phyloP scores from a whole-genome alignment of 192 early-diverging fungal species.

The Glomus cerebriforme region DNA sequence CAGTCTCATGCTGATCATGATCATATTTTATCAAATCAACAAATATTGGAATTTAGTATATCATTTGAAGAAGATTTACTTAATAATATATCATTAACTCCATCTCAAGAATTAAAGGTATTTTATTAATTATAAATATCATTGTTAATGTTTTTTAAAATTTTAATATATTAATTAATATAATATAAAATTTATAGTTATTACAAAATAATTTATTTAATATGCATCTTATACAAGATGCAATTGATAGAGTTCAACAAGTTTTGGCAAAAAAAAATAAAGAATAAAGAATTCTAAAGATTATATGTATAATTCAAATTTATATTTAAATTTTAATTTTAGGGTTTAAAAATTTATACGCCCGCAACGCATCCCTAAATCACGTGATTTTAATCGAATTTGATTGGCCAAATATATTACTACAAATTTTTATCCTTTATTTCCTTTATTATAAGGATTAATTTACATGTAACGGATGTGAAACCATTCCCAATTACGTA shows the following conservation, averaged over 20 bases:
- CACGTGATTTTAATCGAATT: too few species aligned
- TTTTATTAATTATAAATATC: neutral
- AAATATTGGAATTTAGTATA: neutral
- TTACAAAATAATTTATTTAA: conserved; percentile 9
- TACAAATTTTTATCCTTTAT: too few species aligned
- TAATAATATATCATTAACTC: neutral
- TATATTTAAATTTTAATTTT: too few species aligned
- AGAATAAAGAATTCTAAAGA: too few species aligned
- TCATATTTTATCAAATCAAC: neutral
- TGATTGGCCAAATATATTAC: too few species aligned
- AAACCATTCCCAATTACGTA: too few species aligned
- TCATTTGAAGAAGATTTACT: neutral
- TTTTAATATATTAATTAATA: neutral
- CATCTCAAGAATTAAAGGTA: neutral
- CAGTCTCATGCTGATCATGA: neutral
- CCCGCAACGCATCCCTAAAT: too few species aligned
- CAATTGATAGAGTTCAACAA: conserved; percentile 16
- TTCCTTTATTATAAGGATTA: too few species aligned
- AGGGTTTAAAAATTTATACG: too few species aligned
- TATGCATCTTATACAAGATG: neutral
- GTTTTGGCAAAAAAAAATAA: neutral
- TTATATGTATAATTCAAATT: too few species aligned
- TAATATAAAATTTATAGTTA: neutral
- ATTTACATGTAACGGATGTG: too few species aligned
- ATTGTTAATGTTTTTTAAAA: too few species aligned